These are phyloP conservation scores for Sphaerostilbella broomeana DNA, from an alignment of 2,329 filamentous ascomycete genomes.

Conservation along the genomic window DNA sequence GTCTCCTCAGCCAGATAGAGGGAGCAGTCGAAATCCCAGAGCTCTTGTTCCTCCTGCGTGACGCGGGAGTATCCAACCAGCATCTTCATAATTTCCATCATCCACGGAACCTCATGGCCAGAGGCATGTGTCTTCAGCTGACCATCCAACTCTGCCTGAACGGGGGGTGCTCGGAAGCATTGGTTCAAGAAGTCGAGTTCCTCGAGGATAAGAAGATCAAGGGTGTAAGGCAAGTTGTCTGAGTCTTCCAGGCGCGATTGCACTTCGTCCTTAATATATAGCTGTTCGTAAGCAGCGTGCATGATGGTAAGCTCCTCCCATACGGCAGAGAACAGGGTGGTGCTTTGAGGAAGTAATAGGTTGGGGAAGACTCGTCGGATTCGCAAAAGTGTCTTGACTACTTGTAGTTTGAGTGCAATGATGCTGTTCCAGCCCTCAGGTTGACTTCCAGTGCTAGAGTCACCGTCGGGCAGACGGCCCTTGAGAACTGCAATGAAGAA, in stretches of 20 bases:
- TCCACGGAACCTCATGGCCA: slow-evolving; percentile 66
- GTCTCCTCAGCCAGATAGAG: slow-evolving; percentile 93
- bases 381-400: slow-evolving; percentile 89
- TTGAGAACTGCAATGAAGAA: slow-evolving; percentile 81
- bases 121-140: slow-evolving; percentile 59
- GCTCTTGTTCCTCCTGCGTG: slow-evolving; percentile 81
- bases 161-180: slow-evolving; percentile 78
- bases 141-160: slow-evolving; percentile 80
- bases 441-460: slow-evolving; percentile 36
- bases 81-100: slow-evolving; percentile 80
- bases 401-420: slow-evolving; percentile 83
- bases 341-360: slow-evolving; percentile 75
- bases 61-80: slow-evolving; percentile 83
- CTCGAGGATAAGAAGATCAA: slow-evolving; percentile 89
- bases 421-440: slow-evolving; percentile 71
- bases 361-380: slow-evolving; percentile 78
- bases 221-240: slow-evolving; percentile 85
- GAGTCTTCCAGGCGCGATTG: slow-evolving; percentile 86
- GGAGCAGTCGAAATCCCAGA: slow-evolving; percentile 97
- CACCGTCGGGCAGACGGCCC: slow-evolving; percentile 62
- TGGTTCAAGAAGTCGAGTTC: slow-evolving; percentile 93
- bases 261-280: slow-evolving; percentile 79
- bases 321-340: slow-evolving; percentile 73
- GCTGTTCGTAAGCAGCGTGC: slow-evolving; percentile 65
- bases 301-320: slow-evolving; percentile 81